Percentiles rank a stretch among this genome's conserved stretches.
Evolutionary conservation across 768 basidiomycete species (phyloP).

Genomic region (Holtermanniella nyarrowii): DNA sequence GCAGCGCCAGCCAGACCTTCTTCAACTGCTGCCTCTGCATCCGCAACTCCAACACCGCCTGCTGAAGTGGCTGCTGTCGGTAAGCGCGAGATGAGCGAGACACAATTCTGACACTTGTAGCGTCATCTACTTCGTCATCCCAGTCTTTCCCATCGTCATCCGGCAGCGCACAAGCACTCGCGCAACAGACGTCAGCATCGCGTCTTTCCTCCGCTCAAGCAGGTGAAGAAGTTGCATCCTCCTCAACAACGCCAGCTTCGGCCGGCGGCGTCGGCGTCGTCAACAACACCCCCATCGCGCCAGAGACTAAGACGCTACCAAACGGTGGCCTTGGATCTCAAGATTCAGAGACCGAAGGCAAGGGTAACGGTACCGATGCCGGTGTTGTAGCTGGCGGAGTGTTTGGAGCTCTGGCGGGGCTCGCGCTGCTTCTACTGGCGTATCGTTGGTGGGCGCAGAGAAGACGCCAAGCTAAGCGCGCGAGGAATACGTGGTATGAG

Average conservation of each 20-base stretch:
- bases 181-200: too few relatives aligned
- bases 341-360: background rate
- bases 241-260: background rate
- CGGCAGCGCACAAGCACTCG: too few relatives aligned
- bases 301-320: background rate
- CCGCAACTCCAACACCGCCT: too few relatives aligned
- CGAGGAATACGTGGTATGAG: background rate
- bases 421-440: background rate
- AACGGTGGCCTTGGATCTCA: background rate
- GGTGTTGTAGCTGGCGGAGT: background rate
- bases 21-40: too few relatives aligned
- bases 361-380: background rate
- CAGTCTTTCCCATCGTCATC: too few relatives aligned
- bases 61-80: too few relatives aligned
- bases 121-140: too few relatives aligned
- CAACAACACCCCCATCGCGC: background rate
- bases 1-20: too few relatives aligned
- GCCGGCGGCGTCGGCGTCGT: background rate
- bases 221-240: too few relatives aligned
- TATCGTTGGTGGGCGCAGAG: background rate
- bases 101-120: too few relatives aligned
- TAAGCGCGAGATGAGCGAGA: too few relatives aligned
- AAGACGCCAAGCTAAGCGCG: background rate
- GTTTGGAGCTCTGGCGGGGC: background rate
- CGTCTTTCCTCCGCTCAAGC: too few relatives aligned